These are phyloP conservation scores for Plantago major DNA, from an alignment of 257 asterid genomes.

Conservation along the genomic window DNA sequence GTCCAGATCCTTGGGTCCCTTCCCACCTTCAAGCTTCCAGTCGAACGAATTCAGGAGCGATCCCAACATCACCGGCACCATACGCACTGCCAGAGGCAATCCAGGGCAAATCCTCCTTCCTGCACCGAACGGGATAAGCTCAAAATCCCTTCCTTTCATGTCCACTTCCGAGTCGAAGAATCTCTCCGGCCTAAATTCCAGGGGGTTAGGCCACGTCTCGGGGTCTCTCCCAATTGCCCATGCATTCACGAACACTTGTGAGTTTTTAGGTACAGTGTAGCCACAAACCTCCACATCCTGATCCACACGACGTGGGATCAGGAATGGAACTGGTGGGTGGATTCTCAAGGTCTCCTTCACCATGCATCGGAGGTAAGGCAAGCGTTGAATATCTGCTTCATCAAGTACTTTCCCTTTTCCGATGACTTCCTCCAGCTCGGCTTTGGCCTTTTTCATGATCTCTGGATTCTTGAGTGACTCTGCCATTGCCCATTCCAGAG, in stretches of 20 bases:
- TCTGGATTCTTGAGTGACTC: slow-evolving; percentile 57
- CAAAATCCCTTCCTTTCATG: slow-evolving; percentile 52
- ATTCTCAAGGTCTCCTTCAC: slow-evolving; percentile 58
- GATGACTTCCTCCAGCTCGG: slow-evolving; percentile 47
- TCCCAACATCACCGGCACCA: slow-evolving; percentile 58
- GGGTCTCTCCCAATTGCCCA: slow-evolving; percentile 75
- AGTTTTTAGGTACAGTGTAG: slow-evolving; percentile 42
- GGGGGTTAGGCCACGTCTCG: slow-evolving; percentile 44
- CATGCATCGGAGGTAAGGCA: slow-evolving; percentile 42
- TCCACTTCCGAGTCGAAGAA: slow-evolving; percentile 45
- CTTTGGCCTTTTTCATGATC: slow-evolving; percentile 41
- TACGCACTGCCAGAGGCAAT: slow-evolving; percentile 43
- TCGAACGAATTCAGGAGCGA: slow-evolving; percentile 56
- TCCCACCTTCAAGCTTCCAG: slow-evolving; percentile 49
- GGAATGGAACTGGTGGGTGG: slow-evolving; percentile 70
- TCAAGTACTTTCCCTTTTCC: slow-evolving; percentile 44
- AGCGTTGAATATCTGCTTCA: slow-evolving; percentile 42
- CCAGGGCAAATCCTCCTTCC: slow-evolving; percentile 82
- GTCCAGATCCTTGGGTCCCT: slow-evolving; percentile 33
- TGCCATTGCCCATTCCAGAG: slow-evolving; percentile 83
- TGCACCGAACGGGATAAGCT: slow-evolving; percentile 71
- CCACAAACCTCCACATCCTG: slow-evolving; percentile 44
- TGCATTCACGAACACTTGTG: slow-evolving; percentile 46
- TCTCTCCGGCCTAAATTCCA: slow-evolving; percentile 63
- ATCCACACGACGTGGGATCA: slow-evolving; percentile 51